These are phyloP conservation scores for Fusarium cyanostomum DNA, from an alignment of 2,329 filamentous ascomycete species.

Conservation along the genomic window DNA sequence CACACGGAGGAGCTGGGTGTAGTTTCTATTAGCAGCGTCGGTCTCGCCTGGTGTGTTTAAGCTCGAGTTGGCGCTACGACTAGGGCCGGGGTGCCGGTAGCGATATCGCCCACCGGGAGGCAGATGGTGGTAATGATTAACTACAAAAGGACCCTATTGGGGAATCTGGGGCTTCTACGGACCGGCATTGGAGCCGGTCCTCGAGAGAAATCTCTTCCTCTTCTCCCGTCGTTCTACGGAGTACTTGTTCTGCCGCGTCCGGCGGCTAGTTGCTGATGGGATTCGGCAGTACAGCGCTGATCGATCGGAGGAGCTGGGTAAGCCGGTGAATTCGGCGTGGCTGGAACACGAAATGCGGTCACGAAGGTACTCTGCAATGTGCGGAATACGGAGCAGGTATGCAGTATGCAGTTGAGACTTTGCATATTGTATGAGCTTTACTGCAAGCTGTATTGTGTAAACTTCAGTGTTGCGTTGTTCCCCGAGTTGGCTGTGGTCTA, in stretches of 20 bases:
- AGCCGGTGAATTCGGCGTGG: slow-evolving; percentile 20
- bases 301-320: slow-evolving; percentile 21
- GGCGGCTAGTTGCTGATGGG: slow-evolving; percentile 9
- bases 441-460: slow-evolving; percentile 11
- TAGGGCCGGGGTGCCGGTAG: slow-evolving; percentile 33
- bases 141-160: slow-evolving; percentile 25
- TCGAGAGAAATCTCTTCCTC: slow-evolving; percentile 25
- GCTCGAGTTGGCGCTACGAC: slow-evolving; percentile 30
- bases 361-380: background rate
- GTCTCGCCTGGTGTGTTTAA: slow-evolving; percentile 37
- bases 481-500: background rate
- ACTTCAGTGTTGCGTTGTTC: background rate
- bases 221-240: slow-evolving; percentile 9
- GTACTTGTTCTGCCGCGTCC: slow-evolving; percentile 2
- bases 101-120: slow-evolving; percentile 27
- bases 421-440: slow-evolving; percentile 17
- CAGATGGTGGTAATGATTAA: slow-evolving; percentile 18
- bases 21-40: slow-evolving; percentile 4
- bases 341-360: background rate
- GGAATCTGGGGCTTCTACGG: slow-evolving; percentile 22
- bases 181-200: slow-evolving; percentile 32
- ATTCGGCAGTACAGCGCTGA: slow-evolving; percentile 11
- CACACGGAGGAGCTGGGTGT: background rate
- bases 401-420: slow-evolving; percentile 3
- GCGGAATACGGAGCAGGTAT: background rate